Base-by-base conservation (phyloP, 1,284 basidiomycete species). In the Tilletia walkeri region DNA sequence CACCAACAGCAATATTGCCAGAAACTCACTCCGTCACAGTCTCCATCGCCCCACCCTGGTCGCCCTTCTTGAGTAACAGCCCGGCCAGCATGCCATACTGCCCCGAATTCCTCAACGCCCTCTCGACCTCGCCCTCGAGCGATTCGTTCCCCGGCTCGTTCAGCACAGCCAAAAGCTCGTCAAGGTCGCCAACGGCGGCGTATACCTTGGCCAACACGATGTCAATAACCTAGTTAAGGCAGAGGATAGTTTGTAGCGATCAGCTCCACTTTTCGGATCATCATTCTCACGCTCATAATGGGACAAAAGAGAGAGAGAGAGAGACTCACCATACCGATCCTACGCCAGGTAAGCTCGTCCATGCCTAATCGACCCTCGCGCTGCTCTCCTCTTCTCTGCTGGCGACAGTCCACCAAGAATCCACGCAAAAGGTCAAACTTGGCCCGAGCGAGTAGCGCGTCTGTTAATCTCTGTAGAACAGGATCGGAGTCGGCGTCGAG, bases 361-460 rank as follows among this genome's bases (percentile, higher is more conserved):
- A 63, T 63, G 34, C 59, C 59, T 16, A 63, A 34, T 9, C 59
- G 34, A 12, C 59, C 59, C 20, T 63, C 59, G 16, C 59, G 30
- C 59, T 63, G 59, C 59, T 63, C 59, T 14, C 30, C 38, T 34
- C 36, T 38, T 16, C 59, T 38, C 59, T 38, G 34, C 38, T 63
- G 59, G 16, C 59, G 30, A n/a, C 59, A 63, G 34, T 63, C 59
- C 30, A 63, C 59, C 30, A 63, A 34, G 36, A 63, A 63, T 14
- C 59, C 59, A 10, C 59, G 72, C 34, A 80, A 68, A 75, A 82
- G 73, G 0, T 65, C 66, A 14, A 38, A 18, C 59, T 72, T 69
- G 3, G 78, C 72, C 18, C 78, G 65, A 5, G 30, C 39, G 18
- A 66, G 4, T 4, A 82, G 73, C 18, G 48, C 38, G 2, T 69